Evolutionary conservation across 805 yeast species (phyloP).

Genomic region (Isabelozyma pseudorhagii): DNA sequence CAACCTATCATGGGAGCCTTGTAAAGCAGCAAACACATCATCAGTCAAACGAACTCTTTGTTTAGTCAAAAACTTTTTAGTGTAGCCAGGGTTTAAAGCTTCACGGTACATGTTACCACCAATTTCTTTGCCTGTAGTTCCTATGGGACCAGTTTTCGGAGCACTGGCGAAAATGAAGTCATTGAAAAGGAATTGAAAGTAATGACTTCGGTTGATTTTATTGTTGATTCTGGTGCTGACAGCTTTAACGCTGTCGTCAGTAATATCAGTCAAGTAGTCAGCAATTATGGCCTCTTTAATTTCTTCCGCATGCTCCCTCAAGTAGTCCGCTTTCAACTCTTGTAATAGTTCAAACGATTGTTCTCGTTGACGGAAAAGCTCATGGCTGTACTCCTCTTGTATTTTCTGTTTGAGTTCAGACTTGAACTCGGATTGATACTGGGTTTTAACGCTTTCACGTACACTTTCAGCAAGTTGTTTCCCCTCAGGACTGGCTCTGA

Average conservation of each 20-base stretch:
- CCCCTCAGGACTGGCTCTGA: neutral
- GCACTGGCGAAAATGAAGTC: constrained; percentile 9
- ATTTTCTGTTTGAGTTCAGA: constrained; percentile 4
- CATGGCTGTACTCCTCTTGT: constrained; percentile 4
- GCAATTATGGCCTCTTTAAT: constrained; percentile 6
- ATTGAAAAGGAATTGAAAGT: constrained; percentile 8
- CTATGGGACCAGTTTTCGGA: constrained; percentile 6
- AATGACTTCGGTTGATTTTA: neutral
- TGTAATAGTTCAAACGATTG: constrained; percentile 9
- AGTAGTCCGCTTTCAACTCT: constrained; percentile 10
- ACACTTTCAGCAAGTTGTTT: constrained; percentile 1
- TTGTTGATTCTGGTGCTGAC: neutral
- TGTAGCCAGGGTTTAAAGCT: neutral
- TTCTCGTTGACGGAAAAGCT: constrained; percentile 7
- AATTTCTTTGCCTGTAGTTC: neutral
- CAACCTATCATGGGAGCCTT: constrained; percentile 21
- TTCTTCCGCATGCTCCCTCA: constrained; percentile 5
- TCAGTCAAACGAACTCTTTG: constrained; percentile 8
- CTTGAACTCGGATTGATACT: constrained; percentile 5
- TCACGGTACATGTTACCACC: constrained; percentile 3
- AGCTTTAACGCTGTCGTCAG: neutral
- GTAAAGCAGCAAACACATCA: constrained; percentile 17
- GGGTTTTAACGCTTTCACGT: constrained; percentile 4
- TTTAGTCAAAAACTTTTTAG: neutral
- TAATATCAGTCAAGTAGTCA: constrained; percentile 4